Evolutionary conservation across 768 basidiomycete genomes (phyloP), one percentile per base, ranked within the genome.

Genomic region (Leccinum subgranulosum): DNA sequence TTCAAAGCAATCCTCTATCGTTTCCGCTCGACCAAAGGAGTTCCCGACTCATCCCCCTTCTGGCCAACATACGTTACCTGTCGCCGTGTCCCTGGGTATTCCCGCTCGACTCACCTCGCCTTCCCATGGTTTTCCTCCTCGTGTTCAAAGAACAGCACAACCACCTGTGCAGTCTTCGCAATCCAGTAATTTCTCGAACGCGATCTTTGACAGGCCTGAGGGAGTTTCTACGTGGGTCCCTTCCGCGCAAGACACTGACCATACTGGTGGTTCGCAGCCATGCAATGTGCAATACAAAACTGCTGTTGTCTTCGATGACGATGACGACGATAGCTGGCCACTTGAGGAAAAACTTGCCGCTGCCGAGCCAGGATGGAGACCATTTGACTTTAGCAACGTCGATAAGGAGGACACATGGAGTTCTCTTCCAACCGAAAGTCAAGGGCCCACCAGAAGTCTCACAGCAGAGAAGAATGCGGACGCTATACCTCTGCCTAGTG

Each of bases 331-430:
- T 64, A 90, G 88, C 66, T 91, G 88, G 88, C 86, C 85, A 10
- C 72, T 88, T 27, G 83, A 87, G 41, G 87, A 87, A 61, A 86
- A 84, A 61, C 70, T 87, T 55, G 74, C 80, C 1, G 75, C 76
- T 39, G 78, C 76, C 10, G 76, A 81, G 34, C 79, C 73, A 55
- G 74, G 79, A 58, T 90, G 89, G 89, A 81, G 81, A 15, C 76
- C 79, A 48, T 85, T 85, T 61, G 81, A 80, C 28, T 72, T 75
- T 51, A 77, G 72, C 55, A 68, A 71, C 23, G 72, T 76, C 8
- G 88, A 89, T 49, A 88, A 90, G 63, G 87, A 83, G 60, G 79
- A 84, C 72, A 88, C 88, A 17, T 90, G 89, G 89, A 89, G 86
- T 61, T 85, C 86, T 17, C 66, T 80, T 53, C 85, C 84, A 21